Percentiles rank a stretch among this genome's conserved stretches.
phyloP scores from a whole-genome alignment of 371 early-diverging fungal species.

The Mucor sp. region DNA sequence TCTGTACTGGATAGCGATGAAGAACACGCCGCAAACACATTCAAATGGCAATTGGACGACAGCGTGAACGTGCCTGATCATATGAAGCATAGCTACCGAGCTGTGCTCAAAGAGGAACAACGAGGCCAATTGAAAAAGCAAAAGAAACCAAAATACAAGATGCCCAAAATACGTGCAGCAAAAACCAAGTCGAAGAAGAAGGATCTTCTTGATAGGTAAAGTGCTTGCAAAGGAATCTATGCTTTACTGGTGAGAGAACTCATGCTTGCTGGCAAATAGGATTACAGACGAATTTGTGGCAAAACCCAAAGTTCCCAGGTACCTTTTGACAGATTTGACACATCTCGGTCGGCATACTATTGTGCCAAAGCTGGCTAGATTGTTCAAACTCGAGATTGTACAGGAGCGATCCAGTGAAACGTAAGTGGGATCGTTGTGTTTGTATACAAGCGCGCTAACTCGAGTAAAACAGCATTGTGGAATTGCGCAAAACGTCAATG shows the following conservation, averaged over 20 bases:
- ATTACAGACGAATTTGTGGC: constrained; percentile 13
- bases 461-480: not conserved
- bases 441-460: not conserved
- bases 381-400: constrained; percentile 16
- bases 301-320: not conserved
- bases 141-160: constrained; percentile 7
- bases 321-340: constrained; percentile 8
- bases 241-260: not conserved
- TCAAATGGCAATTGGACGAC: not conserved
- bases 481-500: constrained; percentile 5
- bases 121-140: not conserved
- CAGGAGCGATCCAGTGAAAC: constrained; percentile 4
- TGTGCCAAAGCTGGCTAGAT: constrained; percentile 18
- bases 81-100: constrained; percentile 9
- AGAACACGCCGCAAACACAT: not conserved
- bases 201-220: constrained; percentile 9
- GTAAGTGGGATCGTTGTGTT: not conserved
- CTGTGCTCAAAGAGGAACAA: constrained; percentile 3
- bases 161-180: not conserved
- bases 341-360: constrained; percentile 15
- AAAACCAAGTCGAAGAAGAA: not conserved
- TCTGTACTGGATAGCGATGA: not conserved
- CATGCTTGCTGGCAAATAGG: not conserved
- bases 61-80: constrained; percentile 3
- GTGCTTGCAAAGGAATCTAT: not conserved